Base-by-base conservation (phyloP, 2,329 filamentous ascomycete species). In the Neofusicoccum laricinum region DNA sequence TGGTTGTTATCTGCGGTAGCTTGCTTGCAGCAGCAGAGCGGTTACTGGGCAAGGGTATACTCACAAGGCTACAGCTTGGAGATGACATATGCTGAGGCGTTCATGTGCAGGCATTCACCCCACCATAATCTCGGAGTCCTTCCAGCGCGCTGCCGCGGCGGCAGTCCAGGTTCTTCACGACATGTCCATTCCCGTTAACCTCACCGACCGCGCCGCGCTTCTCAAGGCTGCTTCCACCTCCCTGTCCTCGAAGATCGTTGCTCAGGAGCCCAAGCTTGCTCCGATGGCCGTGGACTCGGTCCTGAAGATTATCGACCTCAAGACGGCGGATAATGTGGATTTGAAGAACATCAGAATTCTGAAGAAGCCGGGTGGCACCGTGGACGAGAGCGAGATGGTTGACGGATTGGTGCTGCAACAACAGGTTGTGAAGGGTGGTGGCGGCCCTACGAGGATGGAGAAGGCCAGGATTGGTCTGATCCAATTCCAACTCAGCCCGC, bases 251-350 rank as follows among this genome's bases (percentile, higher is more conserved):
- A 99, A 99, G 83, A 98, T 99, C 73, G 95, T 99, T 67, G 95
- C 94, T 66, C 94, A 98, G 80, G 93, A 99, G 80, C 95, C 95
- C 38, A 95, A 93, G 77, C 86, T 99, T 19, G 94, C 92, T n/a
- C 92, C 93, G 64, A 99, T 99, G 91, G 95, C 95, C 48, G 95
- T 99, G 65, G 96, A 98, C 78, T 91, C 95, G 21, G 94, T 99
- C 61, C 88, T 94, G 67, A 96, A 96, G 82, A 92, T 94, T 63
- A 97, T 99, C 79, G 94, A 99, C 76, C 85, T 94, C 66, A 96
- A 93, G 82, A 97, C 90, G 21, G 94, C 95, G 63, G 92, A 97
- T 70, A 99, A 99, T 69, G 95, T 97, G 64, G 95, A 99, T 73
- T 84, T 99, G 65, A 92, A 92, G 77, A 97, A 98, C 79, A 97